Conservation (phyloP, 129 eudicot species). For the Chrysanthemum seticuspe region DNA sequence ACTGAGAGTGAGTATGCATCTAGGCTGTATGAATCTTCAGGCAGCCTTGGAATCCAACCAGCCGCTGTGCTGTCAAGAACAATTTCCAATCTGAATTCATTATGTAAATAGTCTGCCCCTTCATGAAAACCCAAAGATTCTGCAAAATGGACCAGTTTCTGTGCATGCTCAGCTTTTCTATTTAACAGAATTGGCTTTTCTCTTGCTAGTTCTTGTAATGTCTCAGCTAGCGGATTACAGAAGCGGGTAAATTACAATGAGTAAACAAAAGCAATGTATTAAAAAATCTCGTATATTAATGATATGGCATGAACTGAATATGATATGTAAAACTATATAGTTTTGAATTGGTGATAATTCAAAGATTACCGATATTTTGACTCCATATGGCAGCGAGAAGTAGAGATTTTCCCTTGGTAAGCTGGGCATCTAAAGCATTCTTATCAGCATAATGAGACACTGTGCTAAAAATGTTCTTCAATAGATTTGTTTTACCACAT, state of each 20-base stretch:
- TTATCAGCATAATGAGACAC: conserved; percentile 1
- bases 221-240: background rate
- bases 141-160: conserved; percentile 27
- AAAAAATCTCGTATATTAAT: too few species aligned
- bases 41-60: background rate
- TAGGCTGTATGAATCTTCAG: conserved; percentile 12
- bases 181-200: conserved; percentile 17
- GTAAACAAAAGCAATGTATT: too few species aligned
- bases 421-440: background rate
- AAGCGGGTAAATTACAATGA: too few species aligned
- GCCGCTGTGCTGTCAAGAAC: background rate
- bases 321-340: too few species aligned
- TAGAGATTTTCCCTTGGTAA: conserved; percentile 10
- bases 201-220: conserved; percentile 18
- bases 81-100: conserved; percentile 22
- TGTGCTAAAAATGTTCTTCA: conserved; percentile 17
- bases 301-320: too few species aligned
- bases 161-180: conserved; percentile 17
- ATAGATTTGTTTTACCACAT: conserved; percentile 10
- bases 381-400: conserved; percentile 22
- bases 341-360: background rate
- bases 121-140: conserved; percentile 19
- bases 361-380: conserved; percentile 15
- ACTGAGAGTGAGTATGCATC: conserved; percentile 19
- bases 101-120: conserved; percentile 18